Conservation (phyloP, 495 filamentous ascomycete species). For the Lasiosphaeria ovina region DNA sequence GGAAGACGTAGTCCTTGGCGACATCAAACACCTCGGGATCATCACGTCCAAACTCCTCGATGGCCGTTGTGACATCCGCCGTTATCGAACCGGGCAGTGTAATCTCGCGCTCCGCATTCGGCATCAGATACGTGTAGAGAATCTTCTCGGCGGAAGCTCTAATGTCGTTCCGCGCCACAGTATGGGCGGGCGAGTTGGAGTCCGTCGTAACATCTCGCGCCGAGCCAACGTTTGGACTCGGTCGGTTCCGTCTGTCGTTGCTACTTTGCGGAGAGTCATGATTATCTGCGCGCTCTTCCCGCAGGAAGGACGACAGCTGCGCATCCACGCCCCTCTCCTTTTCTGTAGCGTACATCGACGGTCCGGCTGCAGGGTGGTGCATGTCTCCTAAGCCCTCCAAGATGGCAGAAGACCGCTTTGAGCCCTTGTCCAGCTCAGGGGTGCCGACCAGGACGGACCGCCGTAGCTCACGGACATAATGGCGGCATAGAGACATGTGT, state of each 20-base stretch:
- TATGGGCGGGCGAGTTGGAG: constrained; percentile 78
- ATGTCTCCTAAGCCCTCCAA: constrained; percentile 71
- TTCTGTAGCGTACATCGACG: constrained; percentile 48
- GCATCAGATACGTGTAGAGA: constrained; percentile 90
- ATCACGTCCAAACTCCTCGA: constrained; percentile 86
- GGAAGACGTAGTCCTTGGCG: constrained; percentile 98
- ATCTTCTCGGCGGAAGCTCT: constrained; percentile 95
- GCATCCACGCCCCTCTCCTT: constrained; percentile 72
- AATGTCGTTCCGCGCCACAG: constrained; percentile 81
- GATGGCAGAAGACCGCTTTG: constrained; percentile 77
- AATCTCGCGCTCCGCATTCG: constrained; percentile 92
- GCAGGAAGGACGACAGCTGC: constrained; percentile 83
- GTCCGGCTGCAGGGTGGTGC: constrained; percentile 54
- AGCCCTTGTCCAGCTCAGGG: constrained; percentile 82
- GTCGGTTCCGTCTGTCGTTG: constrained; percentile 59
- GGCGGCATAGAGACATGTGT: constrained; percentile 95
- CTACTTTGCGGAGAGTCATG: constrained; percentile 70
- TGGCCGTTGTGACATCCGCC: constrained; percentile 71
- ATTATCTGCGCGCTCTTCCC: constrained; percentile 61
- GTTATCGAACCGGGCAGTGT: constrained; percentile 84
- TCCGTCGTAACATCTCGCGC: constrained; percentile 55
- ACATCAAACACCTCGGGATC: constrained; percentile 96
- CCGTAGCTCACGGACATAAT: constrained; percentile 94
- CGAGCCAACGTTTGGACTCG: constrained; percentile 58
- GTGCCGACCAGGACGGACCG: constrained; percentile 91